Evolutionary conservation across 805 yeast species (phyloP), one percentile per base, ranked within the genome.

Genomic region (Wickerhamiella azyma): DNA sequence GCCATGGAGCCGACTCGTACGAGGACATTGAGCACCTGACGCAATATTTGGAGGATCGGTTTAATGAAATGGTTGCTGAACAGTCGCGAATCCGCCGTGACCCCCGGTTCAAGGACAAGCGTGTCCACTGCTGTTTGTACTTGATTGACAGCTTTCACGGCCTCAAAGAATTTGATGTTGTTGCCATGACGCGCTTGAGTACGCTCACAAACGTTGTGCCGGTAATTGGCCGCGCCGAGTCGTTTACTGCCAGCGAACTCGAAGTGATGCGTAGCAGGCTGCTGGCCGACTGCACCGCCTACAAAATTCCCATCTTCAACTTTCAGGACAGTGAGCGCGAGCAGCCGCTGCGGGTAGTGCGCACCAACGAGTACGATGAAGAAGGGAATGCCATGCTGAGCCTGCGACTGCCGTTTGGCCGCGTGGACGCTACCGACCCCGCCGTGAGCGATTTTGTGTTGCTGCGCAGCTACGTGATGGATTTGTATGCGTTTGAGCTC

Each of bases 381-480:
- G 71, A 76, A 33, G 94, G 94, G 29, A 67, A 70, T 49, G 66
- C 71, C 50, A 78, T 82, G 18, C 73, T 77, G 48, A 94, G 86
- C 26, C 78, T 94, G 68, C 74, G 76, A 60, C 84, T 84, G 58
- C 88, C 94, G 51, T 84, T 94, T 92, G 96, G 95, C 38, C 65
- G 77, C 45, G 94, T 82, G 37, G 92, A 84, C 60, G 85, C 85
- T 47, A 94, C 83, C 59, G 83, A 85, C 64, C 94, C 85, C 58
- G 67, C 70, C 50, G 94, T 85, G 60, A 79, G 88, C 64, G 94
- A 85, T 63, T 85, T 85, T 67, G 77, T 81, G 62, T 79, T 83
- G 61, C 71, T 85, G 57, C 78, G 94, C 68, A 74, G 82, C 47
- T 72, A 88, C 51, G 66, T 88, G 49, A 69, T 86, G 63, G 79